A percentile compares a stretch with the other conserved stretches of the same genome.
These are phyloP conservation scores for Hericium coralloides DNA, from an alignment of 768 basidiomycete species.

Conservation along the genomic window DNA sequence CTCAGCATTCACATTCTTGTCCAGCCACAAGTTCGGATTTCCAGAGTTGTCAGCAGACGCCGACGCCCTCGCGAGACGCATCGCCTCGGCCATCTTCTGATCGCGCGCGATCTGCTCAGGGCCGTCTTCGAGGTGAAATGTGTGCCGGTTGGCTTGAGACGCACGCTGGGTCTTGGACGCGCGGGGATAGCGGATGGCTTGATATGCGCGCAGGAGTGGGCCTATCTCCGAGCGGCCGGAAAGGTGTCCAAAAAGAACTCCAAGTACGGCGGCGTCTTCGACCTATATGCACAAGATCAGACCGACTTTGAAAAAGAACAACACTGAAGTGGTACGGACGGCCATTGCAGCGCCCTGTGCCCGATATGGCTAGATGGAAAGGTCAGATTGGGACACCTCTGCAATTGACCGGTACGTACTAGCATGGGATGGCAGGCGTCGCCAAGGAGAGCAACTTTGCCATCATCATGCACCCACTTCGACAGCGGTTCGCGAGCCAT, in stretches of 20 bases:
- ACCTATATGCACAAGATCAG: constrained; percentile 4
- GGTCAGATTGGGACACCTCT: neutral
- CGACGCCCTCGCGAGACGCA: constrained; percentile 2
- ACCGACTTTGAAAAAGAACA: too few relatives aligned
- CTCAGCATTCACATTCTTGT: constrained; percentile 15
- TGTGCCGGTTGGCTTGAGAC: constrained; percentile 18
- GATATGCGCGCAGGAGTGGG: constrained; percentile 15
- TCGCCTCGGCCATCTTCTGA: constrained; percentile 16
- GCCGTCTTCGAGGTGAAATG: constrained; percentile 20
- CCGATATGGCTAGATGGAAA: constrained; percentile 15
- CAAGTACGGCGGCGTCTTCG: constrained; percentile 21
- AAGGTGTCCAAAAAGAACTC: constrained; percentile 17
- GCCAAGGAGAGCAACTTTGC: constrained; percentile 17
- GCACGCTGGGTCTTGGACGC: constrained; percentile 15
- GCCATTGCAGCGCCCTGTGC: constrained; percentile 24
- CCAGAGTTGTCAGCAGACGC: constrained; percentile 4
- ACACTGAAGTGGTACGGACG: neutral
- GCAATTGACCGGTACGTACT: neutral
- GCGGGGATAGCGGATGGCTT: constrained; percentile 15
- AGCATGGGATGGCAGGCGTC: constrained; percentile 22
- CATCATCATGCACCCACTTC: constrained; percentile 17
- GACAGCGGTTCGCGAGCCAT: constrained; percentile 19
- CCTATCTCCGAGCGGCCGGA: constrained; percentile 11
- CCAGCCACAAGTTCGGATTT: constrained; percentile 22
- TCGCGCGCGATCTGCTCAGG: constrained; percentile 19